A percentile compares a stretch with the other conserved stretches of the same genome.
These are phyloP conservation scores for Mucor mucedo DNA, from an alignment of 371 early-diverging fungal genomes.

Conservation along the genomic window DNA sequence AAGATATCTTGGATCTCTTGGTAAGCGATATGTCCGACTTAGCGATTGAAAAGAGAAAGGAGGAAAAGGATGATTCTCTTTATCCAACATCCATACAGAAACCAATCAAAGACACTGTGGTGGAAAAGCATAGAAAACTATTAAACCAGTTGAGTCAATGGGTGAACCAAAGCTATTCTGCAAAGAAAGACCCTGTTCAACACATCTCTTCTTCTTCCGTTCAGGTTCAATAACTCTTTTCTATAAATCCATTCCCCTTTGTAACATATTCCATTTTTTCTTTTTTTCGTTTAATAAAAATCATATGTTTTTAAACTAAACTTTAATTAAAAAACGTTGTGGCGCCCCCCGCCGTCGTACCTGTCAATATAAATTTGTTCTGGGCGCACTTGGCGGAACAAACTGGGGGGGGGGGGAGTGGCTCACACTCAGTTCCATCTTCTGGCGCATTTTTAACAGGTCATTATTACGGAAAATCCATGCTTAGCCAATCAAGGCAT, in stretches of 20 bases:
- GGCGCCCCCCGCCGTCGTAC: too few species aligned
- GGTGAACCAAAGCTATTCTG: constrained; percentile 17
- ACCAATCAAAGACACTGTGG: neutral
- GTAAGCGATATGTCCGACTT: constrained; percentile 28
- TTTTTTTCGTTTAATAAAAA: neutral
- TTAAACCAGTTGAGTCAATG: constrained; percentile 24
- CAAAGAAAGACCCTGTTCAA: neutral
- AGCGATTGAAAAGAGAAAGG: constrained; percentile 15
- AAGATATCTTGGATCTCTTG: constrained; percentile 29
- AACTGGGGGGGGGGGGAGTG: too few species aligned
- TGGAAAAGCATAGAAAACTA: constrained; percentile 22
- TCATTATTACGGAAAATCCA: too few species aligned
- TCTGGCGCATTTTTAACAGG: too few species aligned
- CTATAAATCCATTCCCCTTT: neutral
- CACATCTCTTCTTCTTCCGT: constrained; percentile 7
- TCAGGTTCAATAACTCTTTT: constrained; percentile 9
- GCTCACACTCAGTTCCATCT: too few species aligned
- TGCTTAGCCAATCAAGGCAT: too few species aligned
- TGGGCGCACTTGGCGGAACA: too few species aligned
- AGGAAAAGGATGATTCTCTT: constrained; percentile 1
- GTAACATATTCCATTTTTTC: neutral
- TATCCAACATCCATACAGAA: constrained; percentile 7
- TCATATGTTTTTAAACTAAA: too few species aligned
- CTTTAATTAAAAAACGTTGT: too few species aligned
- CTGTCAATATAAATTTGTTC: too few species aligned